Percentiles rank a stretch among this genome's conserved stretches.
phyloP scores from a whole-genome alignment of 768 basidiomycete genomes.

The Rhizopogon vinicolor region DNA sequence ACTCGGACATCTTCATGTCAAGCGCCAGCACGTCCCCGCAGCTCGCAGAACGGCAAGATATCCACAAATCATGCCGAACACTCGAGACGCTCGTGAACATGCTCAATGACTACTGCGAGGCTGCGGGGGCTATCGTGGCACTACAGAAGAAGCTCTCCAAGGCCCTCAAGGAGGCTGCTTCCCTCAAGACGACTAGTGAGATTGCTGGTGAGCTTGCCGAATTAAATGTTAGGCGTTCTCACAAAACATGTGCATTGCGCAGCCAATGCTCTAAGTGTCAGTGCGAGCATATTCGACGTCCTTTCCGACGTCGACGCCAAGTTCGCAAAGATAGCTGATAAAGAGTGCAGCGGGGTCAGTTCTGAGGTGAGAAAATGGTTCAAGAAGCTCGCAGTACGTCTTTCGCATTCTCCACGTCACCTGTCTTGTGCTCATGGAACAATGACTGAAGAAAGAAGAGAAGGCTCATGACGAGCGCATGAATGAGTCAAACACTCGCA shows the following conservation, averaged over 20 bases:
- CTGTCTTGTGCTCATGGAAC: neutral
- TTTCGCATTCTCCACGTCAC: conserved; percentile 3
- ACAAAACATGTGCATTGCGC: neutral
- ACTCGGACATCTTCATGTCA: conserved; percentile 7
- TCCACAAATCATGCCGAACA: conserved; percentile 79
- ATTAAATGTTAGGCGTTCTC: neutral
- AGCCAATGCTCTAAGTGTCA: conserved; percentile 68
- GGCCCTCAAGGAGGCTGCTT: conserved; percentile 62
- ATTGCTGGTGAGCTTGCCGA: conserved; percentile 49
- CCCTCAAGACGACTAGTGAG: conserved; percentile 52
- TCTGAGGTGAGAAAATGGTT: conserved; percentile 81
- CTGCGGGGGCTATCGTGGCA: conserved; percentile 51
- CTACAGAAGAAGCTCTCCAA: conserved; percentile 76
- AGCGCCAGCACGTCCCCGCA: conserved; percentile 7
- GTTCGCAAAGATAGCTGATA: conserved; percentile 71
- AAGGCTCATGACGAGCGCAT: conserved; percentile 71
- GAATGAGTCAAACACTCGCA: conserved; percentile 58
- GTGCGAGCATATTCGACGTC: conserved; percentile 63
- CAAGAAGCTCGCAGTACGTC: conserved; percentile 71
- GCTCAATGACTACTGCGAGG: conserved; percentile 74
- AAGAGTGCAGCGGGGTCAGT: conserved; percentile 62
- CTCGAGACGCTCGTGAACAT: conserved; percentile 62
- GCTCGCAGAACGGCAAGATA: conserved; percentile 60
- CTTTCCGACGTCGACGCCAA: conserved; percentile 68
- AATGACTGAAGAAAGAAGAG: conserved; percentile 66